phyloP scores from a whole-genome alignment of 306 rosid genomes.

The Cicer bijugum region DNA sequence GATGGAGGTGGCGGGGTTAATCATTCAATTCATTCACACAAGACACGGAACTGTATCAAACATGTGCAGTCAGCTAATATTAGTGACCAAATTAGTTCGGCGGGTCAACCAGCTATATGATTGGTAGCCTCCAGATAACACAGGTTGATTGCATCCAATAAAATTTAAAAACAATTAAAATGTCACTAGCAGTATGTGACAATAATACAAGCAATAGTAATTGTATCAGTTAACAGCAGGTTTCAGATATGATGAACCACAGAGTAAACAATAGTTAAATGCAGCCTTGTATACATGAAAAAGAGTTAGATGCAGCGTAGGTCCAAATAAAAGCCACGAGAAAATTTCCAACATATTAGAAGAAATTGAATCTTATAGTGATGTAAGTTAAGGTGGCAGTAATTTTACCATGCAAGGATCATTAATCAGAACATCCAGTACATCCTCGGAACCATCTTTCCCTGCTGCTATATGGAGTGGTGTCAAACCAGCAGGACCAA shows the following conservation, averaged over 20 bases:
- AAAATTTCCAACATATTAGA: conserved; percentile 1
- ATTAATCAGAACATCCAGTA: conserved; percentile 80
- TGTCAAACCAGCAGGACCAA: conserved; percentile 83
- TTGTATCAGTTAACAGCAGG: conserved; percentile 9
- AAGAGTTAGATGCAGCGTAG: conserved; percentile 14
- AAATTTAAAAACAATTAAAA: conserved; percentile 3
- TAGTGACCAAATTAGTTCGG: neutral
- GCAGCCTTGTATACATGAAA: neutral
- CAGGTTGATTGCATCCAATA: neutral
- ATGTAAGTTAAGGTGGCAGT: conserved; percentile 34
- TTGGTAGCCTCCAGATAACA: neutral
- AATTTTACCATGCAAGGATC: conserved; percentile 83
- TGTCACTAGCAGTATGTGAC: neutral
- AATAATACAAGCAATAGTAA: conserved; percentile 8
- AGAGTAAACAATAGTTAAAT: conserved; percentile 37
- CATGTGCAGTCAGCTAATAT: neutral
- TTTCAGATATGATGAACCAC: conserved; percentile 7
- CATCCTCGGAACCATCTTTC: conserved; percentile 74
- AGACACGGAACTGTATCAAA: neutral
- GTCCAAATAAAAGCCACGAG: conserved; percentile 10
- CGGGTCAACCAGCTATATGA: conserved; percentile 10
- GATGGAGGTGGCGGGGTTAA: neutral
- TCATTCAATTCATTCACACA: conserved; percentile 31
- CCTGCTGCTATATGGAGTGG: conserved; percentile 95
- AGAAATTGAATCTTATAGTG: conserved; percentile 1